A percentile compares a stretch with the other conserved stretches of the same genome.
phyloP scores from a whole-genome alignment of 768 basidiomycete genomes.

The Coprinopsis sp. region DNA sequence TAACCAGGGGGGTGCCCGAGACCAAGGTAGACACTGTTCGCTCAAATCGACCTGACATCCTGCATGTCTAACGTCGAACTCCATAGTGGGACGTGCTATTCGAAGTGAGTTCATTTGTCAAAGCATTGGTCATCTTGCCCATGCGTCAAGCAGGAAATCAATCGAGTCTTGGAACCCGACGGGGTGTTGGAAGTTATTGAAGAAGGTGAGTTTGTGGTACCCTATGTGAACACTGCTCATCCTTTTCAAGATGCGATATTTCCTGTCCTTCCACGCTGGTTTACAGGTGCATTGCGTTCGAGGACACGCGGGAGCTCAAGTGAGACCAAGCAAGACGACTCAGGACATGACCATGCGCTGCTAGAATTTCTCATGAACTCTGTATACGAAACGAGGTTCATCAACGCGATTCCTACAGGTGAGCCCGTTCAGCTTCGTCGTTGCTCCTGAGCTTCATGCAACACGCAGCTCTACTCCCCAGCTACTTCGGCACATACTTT shows the following conservation, averaged over 20 bases:
- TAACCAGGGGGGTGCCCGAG: conserved; percentile 68
- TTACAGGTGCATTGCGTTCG: conserved; percentile 62
- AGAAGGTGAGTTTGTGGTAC: conserved; percentile 47
- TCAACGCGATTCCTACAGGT: conserved; percentile 69
- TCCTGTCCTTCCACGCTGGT: conserved; percentile 73
- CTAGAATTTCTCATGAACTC: conserved; percentile 63
- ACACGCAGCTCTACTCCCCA: conserved; percentile 55
- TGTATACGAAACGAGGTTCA: conserved; percentile 67
- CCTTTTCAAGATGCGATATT: conserved; percentile 59
- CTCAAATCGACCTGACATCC: no score
- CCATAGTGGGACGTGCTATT: conserved; percentile 65
- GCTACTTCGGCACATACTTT: conserved; percentile 69
- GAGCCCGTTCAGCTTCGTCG: conserved; percentile 16
- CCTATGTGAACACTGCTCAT: neutral
- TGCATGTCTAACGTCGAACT: no score
- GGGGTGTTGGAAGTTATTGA: conserved; percentile 71
- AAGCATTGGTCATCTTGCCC: neutral
- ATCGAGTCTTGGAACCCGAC: conserved; percentile 62
- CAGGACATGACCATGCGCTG: conserved; percentile 63
- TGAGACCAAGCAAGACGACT: conserved; percentile 25
- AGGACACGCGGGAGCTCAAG: conserved; percentile 35
- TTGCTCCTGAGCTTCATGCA: neutral
- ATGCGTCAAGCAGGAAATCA: conserved; percentile 53
- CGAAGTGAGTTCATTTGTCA: conserved; percentile 39
- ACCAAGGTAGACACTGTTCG: no score